Conservation (phyloP, 805 yeast genomes). For the Zygoascus tannicola region DNA sequence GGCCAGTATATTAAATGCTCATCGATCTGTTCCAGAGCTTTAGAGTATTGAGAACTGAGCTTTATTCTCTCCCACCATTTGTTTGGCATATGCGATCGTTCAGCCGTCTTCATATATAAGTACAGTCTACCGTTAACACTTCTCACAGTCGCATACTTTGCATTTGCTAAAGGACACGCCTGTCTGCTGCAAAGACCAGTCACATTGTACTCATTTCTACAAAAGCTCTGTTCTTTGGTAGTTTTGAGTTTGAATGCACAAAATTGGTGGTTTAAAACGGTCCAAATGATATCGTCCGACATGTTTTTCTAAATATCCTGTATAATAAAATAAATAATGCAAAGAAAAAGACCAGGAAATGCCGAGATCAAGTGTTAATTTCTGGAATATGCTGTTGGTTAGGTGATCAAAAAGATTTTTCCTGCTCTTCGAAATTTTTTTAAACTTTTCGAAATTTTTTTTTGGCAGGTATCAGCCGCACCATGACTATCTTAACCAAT, state of each 20-base stretch:
- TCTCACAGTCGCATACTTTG: conserved; percentile 32
- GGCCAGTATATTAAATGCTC: conserved; percentile 88
- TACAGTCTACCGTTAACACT: conserved; percentile 28
- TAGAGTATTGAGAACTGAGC: conserved; percentile 78
- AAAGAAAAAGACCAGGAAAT: neutral
- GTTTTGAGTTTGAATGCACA: conserved; percentile 91
- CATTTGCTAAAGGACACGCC: conserved; percentile 88
- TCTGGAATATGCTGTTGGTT: too few relatives aligned
- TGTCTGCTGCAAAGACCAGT: conserved; percentile 88
- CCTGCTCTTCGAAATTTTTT: too few relatives aligned
- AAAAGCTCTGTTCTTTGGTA: conserved; percentile 81
- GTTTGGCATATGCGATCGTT: conserved; percentile 92
- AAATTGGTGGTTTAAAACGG: conserved; percentile 87
- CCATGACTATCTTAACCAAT: too few relatives aligned
- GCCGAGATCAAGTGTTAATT: neutral
- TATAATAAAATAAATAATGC: conserved; percentile 8
- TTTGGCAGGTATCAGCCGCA: too few relatives aligned
- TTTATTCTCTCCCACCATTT: conserved; percentile 92
- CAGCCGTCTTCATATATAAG: conserved; percentile 89
- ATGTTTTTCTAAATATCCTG: conserved; percentile 7
- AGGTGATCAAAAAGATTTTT: too few relatives aligned
- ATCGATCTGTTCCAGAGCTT: conserved; percentile 83
- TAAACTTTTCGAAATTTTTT: conserved; percentile 2
- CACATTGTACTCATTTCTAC: conserved; percentile 94
- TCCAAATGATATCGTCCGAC: conserved; percentile 67